Percentiles rank a stretch among this genome's conserved stretches.
phyloP scores from a whole-genome alignment of 148 eudicot species.

The Persicaria maculosa region DNA sequence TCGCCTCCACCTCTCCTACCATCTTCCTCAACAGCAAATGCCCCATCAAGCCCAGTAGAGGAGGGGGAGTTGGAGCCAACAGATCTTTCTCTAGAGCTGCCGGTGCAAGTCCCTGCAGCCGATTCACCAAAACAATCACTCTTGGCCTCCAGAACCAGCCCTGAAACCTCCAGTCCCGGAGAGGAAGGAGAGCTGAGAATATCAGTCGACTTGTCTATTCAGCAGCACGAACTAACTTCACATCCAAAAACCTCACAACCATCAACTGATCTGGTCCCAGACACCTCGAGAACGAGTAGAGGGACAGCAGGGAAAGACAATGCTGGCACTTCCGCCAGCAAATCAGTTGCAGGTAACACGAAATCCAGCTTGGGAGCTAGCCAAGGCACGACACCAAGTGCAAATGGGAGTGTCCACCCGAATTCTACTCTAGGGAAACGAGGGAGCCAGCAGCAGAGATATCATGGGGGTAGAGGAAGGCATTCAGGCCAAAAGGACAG shows the following conservation, averaged over 20 bases:
- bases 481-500: slow-evolving; percentile 48
- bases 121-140: neutral
- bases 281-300: neutral
- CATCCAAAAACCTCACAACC: neutral
- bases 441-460: slow-evolving; percentile 19
- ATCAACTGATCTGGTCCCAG: neutral
- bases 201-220: neutral
- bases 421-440: slow-evolving; percentile 25
- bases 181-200: slow-evolving; percentile 11
- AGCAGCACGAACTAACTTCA: neutral
- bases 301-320: neutral
- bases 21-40: neutral
- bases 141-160: neutral
- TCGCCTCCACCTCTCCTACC: slow-evolving; percentile 12
- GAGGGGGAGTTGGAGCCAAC: slow-evolving; percentile 25
- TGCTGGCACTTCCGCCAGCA: neutral
- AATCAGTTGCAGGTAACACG: neutral
- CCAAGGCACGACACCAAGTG: neutral
- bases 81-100: neutral
- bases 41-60: slow-evolving; percentile 21
- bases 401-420: slow-evolving; percentile 7
- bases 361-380: neutral
- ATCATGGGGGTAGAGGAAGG: slow-evolving; percentile 24
- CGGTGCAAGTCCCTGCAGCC: neutral
- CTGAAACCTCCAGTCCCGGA: slow-evolving; percentile 16